Evolutionary conservation across 2,329 filamentous ascomycete species (phyloP), one percentile per base, ranked within the genome.

Genomic region (Ophiognomonia clavigignenti-juglandacearum): DNA sequence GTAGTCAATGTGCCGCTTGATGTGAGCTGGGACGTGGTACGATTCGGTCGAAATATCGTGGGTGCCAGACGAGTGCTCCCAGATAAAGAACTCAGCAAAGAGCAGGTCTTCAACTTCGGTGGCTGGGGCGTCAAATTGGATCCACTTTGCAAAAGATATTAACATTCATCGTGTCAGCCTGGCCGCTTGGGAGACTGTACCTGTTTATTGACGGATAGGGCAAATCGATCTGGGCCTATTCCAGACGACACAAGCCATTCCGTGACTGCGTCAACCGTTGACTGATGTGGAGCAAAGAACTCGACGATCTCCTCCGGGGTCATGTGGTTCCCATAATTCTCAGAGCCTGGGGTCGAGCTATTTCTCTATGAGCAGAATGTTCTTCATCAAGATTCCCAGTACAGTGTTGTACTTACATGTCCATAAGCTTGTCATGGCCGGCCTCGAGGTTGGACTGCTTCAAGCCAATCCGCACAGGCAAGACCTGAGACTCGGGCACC

Each of bases 1-100:
- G 56, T 76, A 78, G 59, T 78, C 75, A 43, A 78, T 64, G 46
- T 77, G 72, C n/a, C 64, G 53, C 40, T 65, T 62, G 20, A 78
- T 50, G 27, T 69, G 57, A 16, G 64, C 59, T 3, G 74, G 74
- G 6, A 78, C 58, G 48, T 74, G 71, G 53, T 78, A 77, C 54
- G 63, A 61, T 20, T 66, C 61, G 32, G 64, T 68, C 20, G 64
- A 67, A 31, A 69, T 57, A 34, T 65, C 62, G 41, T 59, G 57
- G 27, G 60, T 60, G 1, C 68, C 67, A 4, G 59, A 48, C 10
- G 50, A 22, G 50, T 73, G 65, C 50, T 71, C 64, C 55, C 64
- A 71, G 32, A 68, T 54, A 52, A 70, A 60, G 50, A 67, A 73
- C 23, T 65, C 61, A 2, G 67, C 61, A 53, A 63, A 60, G n/a